Base-by-base conservation (phyloP, 257 asterid species). In the Solanum ossicruentum region DNA sequence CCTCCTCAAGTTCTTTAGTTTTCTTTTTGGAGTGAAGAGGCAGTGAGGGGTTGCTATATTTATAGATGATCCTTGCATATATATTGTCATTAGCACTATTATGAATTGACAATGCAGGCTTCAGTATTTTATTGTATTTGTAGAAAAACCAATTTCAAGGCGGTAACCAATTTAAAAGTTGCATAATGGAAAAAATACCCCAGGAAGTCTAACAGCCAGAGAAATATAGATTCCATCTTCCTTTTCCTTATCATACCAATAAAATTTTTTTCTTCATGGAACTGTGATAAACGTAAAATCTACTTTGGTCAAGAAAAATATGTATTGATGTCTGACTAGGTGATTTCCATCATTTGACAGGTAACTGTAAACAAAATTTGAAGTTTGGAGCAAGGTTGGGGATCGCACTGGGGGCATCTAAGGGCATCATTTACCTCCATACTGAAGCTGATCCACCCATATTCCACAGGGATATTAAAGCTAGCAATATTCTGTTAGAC, bases 381-480 rank as follows among this genome's bases (percentile, higher is more conserved):
- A 89, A 86, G 88, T 93, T 94, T 72, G 92, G 89, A 83, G 92
- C 92, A 69, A 92, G 98, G 86, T 80, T 95, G 90, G 92, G 87
- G 26, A 89, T 95, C 32, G 97, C 97, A 10, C 58, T 94, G 73
- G 97, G 93, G 70, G 92, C 99, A 75, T 90, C 99, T 6, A 94
- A 94, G 86, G 97, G 98, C 83, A 89, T 95, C 85, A 94, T 94
- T n/a, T 93, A 95, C 91, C 99, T 95, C 84, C 99, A 95, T 65
- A 91, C 98, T 1, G 98, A 95, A 92, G 99, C 97, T 26, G 84
- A 95, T 84, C 98, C 97, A 23, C 99, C 99, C 2, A 93, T 95
- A 85, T 92, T 94, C 84, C 98, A 95, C 84, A 94, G 98, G 28
- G 98, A 95, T 85, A 90, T 95, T 84, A 95, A 95, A 88, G 96